Conservation (phyloP, 2,329 filamentous ascomycete genomes). For the Trichoderma sp. region DNA sequence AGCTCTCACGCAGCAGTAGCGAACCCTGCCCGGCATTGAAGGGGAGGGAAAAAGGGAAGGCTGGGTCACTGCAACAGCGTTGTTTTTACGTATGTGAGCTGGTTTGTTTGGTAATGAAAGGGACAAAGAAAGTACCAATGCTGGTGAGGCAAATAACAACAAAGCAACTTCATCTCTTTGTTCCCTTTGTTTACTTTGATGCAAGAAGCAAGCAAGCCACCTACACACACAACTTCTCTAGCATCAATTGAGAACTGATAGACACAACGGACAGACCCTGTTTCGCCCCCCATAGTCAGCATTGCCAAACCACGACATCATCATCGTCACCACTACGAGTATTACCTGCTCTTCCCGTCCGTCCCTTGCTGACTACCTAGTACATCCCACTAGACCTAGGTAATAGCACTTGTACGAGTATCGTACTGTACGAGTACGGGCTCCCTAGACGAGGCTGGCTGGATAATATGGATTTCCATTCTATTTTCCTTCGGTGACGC, state of each 20-base stretch:
- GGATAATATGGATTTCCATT: not conserved
- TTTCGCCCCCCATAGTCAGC: not conserved
- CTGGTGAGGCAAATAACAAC: not conserved
- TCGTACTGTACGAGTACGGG: not conserved
- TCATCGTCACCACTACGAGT: not conserved
- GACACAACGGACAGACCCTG: not conserved
- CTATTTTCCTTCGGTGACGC: conserved; percentile 7
- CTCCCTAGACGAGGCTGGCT: not conserved
- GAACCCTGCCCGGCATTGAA: conserved; percentile 11
- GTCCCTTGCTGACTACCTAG: not conserved
- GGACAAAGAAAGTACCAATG: not conserved
- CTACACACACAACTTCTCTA: not conserved
- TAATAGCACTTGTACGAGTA: not conserved
- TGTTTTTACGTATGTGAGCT: not conserved
- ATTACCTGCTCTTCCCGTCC: not conserved
- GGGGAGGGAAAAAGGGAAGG: not conserved
- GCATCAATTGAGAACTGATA: not conserved
- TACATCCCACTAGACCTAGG: not conserved
- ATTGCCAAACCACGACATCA: not conserved
- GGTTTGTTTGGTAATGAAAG: not conserved
- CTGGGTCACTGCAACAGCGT: not conserved
- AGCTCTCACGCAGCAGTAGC: conserved; percentile 14
- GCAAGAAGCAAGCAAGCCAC: not conserved
- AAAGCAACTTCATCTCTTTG: not conserved
- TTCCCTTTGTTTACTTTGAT: not conserved